Evolutionary conservation across 2,329 filamentous ascomycete genomes (phyloP), one percentile per base, ranked within the genome.

Genomic region (Stachybotrys chlorohalonatus): DNA sequence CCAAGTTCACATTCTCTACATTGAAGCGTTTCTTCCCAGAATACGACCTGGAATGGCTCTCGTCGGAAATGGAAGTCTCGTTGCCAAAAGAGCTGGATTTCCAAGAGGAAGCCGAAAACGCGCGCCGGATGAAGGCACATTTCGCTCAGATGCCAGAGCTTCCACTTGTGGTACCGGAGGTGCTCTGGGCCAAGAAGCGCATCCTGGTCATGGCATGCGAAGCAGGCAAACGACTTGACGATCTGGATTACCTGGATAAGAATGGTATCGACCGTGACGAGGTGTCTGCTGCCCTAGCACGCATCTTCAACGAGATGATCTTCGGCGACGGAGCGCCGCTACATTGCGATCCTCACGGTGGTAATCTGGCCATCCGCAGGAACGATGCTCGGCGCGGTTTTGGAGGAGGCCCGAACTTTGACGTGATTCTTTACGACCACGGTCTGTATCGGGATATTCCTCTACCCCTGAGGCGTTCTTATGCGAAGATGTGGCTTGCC

Each of bases 291-390:
- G 88, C 91, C 0, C 77, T 99, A 5, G 87, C 94, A 0, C 85
- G 86, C 56, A 90, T 99, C 56, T 99, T 99, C 80, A 99, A 99
- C 75, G 92, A 97, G 69, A 99, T 99, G 94, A 96, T 99, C 62
- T 99, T 99, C 61, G 92, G 93, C 51, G 82, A 86, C 53, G 81
- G 86, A 56, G 93, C 93, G 0, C 91, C 94, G 0, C 75, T 99
- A 46, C 94, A 99, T 73, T 99, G 94, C 72, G 94, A 99, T 67
- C 94, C 94, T 0, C 94, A 99, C 66, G 94, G 92, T 51, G 94
- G 94, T 49, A 99, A 99, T 66, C 87, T 99, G 54, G 92, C 94
- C 24, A 90, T 99, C 57, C 85, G 92, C 47, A 85, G 89, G 68
- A 94, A 93, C 65, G 69, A 78, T 7, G 72, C 69, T 15, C 77